Percentiles rank a stretch among this genome's conserved stretches.
Evolutionary conservation across 176 grass and related monocot genomes (phyloP).

Genomic region (Oryza rufipogon): DNA sequence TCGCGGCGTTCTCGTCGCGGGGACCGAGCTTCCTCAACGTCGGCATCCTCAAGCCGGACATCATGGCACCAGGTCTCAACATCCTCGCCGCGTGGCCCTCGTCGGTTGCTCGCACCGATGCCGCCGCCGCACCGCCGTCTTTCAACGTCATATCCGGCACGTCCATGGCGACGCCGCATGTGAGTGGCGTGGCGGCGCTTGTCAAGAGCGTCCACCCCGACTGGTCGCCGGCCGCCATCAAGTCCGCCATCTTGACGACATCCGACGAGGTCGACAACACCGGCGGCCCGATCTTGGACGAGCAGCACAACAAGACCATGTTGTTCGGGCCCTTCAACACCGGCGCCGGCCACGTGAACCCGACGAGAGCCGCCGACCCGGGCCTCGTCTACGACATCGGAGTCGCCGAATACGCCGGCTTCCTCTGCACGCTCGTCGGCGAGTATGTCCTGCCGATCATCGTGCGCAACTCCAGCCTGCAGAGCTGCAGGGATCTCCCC

Average conservation of each 20-base stretch:
- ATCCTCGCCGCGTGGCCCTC: conserved; percentile 52
- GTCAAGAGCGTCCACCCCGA: conserved; percentile 43
- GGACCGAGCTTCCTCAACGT: conserved; percentile 15
- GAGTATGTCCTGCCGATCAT: neutral
- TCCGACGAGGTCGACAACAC: conserved; percentile 3
- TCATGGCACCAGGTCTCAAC: conserved; percentile 55
- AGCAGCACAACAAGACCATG: neutral
- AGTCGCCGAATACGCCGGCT: conserved; percentile 31
- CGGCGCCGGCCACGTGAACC: conserved; percentile 58
- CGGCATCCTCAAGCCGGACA: conserved; percentile 64
- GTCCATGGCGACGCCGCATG: conserved; percentile 60
- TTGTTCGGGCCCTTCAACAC: neutral
- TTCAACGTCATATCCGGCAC: conserved; percentile 55
- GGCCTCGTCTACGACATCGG: conserved; percentile 53
- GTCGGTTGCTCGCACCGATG: neutral
- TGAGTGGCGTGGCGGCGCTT: conserved; percentile 53
- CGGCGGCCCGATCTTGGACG: conserved; percentile 32
- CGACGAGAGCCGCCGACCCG: conserved; percentile 27
- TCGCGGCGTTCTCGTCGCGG: conserved; percentile 53
- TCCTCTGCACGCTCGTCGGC: conserved; percentile 37
- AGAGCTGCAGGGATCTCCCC: conserved; percentile 18
- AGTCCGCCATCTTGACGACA: conserved; percentile 58
- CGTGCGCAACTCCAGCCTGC: neutral
- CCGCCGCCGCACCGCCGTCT: neutral
- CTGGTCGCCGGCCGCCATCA: conserved; percentile 46